A percentile compares a stretch with the other conserved stretches of the same genome.
Conservation (phyloP, 73 alveolate genomes). For the Durusdinium trenchii region DNA sequence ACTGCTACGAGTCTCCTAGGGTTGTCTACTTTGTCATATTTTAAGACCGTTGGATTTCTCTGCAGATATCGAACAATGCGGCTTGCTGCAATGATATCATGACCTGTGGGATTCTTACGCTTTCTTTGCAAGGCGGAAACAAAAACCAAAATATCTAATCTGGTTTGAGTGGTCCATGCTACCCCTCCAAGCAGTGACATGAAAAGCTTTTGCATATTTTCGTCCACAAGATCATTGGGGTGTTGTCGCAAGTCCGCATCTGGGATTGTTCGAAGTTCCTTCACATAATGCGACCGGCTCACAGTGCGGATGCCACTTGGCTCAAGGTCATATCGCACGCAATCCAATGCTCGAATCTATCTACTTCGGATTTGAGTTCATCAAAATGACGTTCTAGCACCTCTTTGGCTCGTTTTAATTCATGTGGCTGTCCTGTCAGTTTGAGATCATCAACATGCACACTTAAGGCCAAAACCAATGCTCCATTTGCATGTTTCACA, state of each 20-base stretch:
- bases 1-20: neutral
- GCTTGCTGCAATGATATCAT: neutral
- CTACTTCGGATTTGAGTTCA: neutral
- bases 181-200: slow-evolving; percentile 22
- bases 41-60: neutral
- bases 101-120: neutral
- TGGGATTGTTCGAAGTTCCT: neutral
- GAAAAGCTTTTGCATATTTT: neutral
- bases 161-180: slow-evolving; percentile 20
- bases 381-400: neutral
- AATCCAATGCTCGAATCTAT: neutral
- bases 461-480: neutral
- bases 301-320: neutral
- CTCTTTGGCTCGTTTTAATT: neutral
- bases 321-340: neutral
- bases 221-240: neutral
- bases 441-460: slow-evolving; percentile 31
- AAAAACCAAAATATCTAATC: neutral
- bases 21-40: neutral
- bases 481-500: neutral
- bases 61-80: neutral
- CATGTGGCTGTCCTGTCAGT: neutral
- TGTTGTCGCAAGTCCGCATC: neutral
- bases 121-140: slow-evolving; percentile 13
- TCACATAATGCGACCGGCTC: neutral